Base-by-base conservation (phyloP, 305 asterid genomes). In the Coffea humblotiana region DNA sequence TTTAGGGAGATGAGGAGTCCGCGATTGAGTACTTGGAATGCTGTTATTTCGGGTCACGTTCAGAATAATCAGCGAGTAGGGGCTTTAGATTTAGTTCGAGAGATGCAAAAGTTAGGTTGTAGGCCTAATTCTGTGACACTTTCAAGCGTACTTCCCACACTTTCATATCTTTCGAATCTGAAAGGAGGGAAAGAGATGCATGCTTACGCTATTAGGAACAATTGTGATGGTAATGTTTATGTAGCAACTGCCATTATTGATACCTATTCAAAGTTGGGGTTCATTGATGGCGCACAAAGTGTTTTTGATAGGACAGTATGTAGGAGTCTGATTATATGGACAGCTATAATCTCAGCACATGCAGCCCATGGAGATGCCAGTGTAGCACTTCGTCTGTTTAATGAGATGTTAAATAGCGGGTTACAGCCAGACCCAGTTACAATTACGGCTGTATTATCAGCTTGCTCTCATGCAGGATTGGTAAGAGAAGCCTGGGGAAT, bases 381-480 rank as follows among this genome's bases (percentile, higher is more conserved):
- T 32, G 52, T 73, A n/a, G 97, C 96, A 51, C 88, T 95, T 74
- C 11, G 73, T 84, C 88, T 92, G 73, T 92, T 92, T 80, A 64
- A 85, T 13, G 83, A 91, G 86, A 95, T 95, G 98, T 70, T 91
- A 79, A 74, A 75, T 45, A 82, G 86, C 78, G 84, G 86, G 74
- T 83, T 84, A 75, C 85, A 82, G 72, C 99, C 99, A 65, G 98
- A 93, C 77, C 78, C 91, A 3, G 88, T 93, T 78, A 92, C 96
- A 61, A 87, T 93, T 81, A 92, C 97, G 60, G 88, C 96, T 81
- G 94, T 93, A 64, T 83, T 93, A 83, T 75, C 98, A 71, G 98
- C 96, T 40, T 93, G 99, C 79, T 97, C 97, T 79, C 98, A 90
- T 84, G 81, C 93, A 72, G 99, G 99, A 56, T 84, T 91, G 77